phyloP scores from a whole-genome alignment of 352 stramenopile genomes.

The Phytophthora pluvialis region DNA sequence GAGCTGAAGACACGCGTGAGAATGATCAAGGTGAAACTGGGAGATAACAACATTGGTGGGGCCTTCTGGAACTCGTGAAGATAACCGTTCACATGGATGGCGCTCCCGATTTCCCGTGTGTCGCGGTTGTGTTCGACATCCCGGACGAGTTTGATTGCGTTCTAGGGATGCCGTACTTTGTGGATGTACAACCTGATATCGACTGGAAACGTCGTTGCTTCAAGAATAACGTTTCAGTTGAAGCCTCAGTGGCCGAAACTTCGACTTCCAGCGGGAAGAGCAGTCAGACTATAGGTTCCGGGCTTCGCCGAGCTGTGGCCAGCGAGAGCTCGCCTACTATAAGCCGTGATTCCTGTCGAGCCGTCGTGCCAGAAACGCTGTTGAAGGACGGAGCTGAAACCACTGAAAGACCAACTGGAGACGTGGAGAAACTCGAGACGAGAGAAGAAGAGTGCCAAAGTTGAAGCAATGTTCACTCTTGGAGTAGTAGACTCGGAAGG shows the following conservation, averaged over 20 bases:
- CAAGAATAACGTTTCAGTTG: slow-evolving; percentile 1
- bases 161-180: slow-evolving; percentile 15
- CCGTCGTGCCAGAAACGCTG: slow-evolving; percentile 14
- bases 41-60: slow-evolving; percentile 19
- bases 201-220: too few relatives aligned
- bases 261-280: slow-evolving; percentile 8
- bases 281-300: slow-evolving; percentile 8
- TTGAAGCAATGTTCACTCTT: too few relatives aligned
- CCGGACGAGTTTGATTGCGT: slow-evolving; percentile 10
- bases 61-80: slow-evolving; percentile 14
- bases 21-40: too few relatives aligned
- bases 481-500: slow-evolving; percentile 13
- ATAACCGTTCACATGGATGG: neutral
- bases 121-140: slow-evolving; percentile 20
- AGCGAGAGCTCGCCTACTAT: slow-evolving; percentile 4
- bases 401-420: slow-evolving; percentile 11
- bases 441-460: too few relatives aligned
- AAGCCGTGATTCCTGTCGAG: slow-evolving; percentile 20
- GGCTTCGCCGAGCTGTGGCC: slow-evolving; percentile 9
- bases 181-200: slow-evolving; percentile 20
- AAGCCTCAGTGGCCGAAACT: slow-evolving; percentile 1
- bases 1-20: too few relatives aligned
- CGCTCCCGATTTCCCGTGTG: slow-evolving; percentile 3
- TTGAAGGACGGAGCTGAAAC: slow-evolving; percentile 4
- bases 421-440: too few relatives aligned